Evolutionary conservation across 305 asterid species (phyloP), one percentile per base, ranked within the genome.

Genomic region (Rubia balearica): DNA sequence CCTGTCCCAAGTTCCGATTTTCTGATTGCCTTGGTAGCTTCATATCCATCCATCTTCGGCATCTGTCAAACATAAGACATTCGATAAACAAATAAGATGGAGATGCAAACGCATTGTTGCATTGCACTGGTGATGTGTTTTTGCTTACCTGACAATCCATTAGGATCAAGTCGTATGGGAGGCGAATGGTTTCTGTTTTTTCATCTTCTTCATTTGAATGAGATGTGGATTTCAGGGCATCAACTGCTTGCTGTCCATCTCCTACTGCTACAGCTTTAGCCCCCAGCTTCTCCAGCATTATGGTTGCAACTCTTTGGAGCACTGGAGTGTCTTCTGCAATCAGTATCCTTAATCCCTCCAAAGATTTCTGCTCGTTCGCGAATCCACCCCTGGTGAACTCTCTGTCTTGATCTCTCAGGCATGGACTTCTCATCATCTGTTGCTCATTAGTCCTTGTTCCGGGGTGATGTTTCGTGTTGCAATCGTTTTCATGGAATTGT

Each of bases 21-120:
- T 73, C 98, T 79, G 41, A 92, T 92, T 51, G 88, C 92, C 77
- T 84, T 87, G 63, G 98, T 92, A 77, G 98, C 98, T 83, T 92
- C 98, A 64, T 92, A 92, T 0, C 98, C 98, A 79, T 92, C 98
- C 98, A 92, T 92, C 83, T 88, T 90, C 27, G 98, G 97, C 98
- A 92, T 92, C 96, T 92, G 87, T 51, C 57, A 45, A 76, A 19
- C 12, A 8, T 21, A 7, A 56, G 22, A 56, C 61, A 56, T 56
- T 17, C 53, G 30, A 56, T 7, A 56, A 56, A 56, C 61, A 56
- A 56, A 16, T 0, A 17, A 17, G 22, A 56, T 43, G 24, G 14
- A 21, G 16, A 42, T 43, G 57, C 48, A 65, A 41, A 55, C 51
- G 30, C n/a, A 61, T 27, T 62, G 13, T 19, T 36, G 48, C 55